phyloP scores from a whole-genome alignment of 2,329 filamentous ascomycete species.

The Bertia moriformis region DNA sequence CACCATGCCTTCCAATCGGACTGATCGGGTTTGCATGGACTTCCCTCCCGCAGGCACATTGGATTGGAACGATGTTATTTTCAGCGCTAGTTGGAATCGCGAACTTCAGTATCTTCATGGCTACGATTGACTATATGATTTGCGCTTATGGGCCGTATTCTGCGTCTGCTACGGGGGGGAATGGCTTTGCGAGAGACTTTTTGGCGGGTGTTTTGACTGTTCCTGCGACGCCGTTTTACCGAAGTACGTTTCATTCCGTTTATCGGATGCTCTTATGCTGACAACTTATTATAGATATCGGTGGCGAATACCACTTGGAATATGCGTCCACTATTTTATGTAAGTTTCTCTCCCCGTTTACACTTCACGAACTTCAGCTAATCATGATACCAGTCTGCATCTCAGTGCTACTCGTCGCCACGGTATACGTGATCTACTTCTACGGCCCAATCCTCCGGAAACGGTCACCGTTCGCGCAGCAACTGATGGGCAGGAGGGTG shows the following conservation, averaged over 20 bases:
- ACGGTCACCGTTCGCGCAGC: conserved; percentile 50
- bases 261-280: conserved; percentile 26
- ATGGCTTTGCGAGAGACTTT: conserved; percentile 61
- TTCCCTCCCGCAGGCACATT: conserved; percentile 45
- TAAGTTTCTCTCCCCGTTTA: conserved; percentile 10
- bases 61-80: conserved; percentile 56
- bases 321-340: conserved; percentile 49
- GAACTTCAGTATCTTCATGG: conserved; percentile 64
- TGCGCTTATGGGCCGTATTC: conserved; percentile 61
- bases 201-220: conserved; percentile 59
- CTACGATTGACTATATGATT: conserved; percentile 66
- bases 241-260: conserved; percentile 23
- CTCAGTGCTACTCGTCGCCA: conserved; percentile 42
- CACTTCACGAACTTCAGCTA: conserved; percentile 54
- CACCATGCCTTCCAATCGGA: conserved; percentile 47
- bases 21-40: conserved; percentile 60
- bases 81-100: conserved; percentile 54
- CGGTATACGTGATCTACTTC: conserved; percentile 55
- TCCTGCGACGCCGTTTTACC: conserved; percentile 50
- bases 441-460: conserved; percentile 44
- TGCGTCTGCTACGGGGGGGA: conserved; percentile 62
- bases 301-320: conserved; percentile 34
- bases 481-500: conserved; percentile 26
- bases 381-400: conserved; percentile 32
- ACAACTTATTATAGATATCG: conserved; percentile 25